Conservation (phyloP, 352 stramenopile species). For the Phytophthora foliorum region DNA sequence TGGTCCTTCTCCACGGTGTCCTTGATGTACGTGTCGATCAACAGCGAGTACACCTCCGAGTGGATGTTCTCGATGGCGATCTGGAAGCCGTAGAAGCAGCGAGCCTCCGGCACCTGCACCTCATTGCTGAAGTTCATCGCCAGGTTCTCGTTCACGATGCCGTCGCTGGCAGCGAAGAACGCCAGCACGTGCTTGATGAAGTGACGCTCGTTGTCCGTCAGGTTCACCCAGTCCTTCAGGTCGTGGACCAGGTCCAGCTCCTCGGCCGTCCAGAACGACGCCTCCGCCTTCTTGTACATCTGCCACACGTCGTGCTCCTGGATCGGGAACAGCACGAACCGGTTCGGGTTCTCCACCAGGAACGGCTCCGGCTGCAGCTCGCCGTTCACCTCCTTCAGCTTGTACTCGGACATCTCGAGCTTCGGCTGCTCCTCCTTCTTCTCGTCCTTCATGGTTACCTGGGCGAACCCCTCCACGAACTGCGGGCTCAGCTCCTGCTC, state of each 20-base stretch:
- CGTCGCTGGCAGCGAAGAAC: constrained; percentile 99
- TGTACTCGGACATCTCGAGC: constrained; percentile 85
- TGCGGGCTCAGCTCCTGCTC: constrained; percentile 39
- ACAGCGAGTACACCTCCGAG: constrained; percentile 98
- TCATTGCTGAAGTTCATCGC: constrained; percentile 99
- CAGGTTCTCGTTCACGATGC: constrained; percentile 99
- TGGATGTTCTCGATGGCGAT: constrained; percentile 99
- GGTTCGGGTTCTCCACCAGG: constrained; percentile 95
- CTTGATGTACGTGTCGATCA: constrained; percentile 99
- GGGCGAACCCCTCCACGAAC: constrained; percentile 31
- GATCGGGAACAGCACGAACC: constrained; percentile 99
- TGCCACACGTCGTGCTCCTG: constrained; percentile 97
- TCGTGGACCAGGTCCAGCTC: constrained; percentile 98
- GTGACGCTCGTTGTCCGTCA: constrained; percentile 96
- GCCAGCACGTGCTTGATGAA: constrained; percentile 99
- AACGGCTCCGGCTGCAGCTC: constrained; percentile 93
- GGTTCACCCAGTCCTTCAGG: constrained; percentile 95
- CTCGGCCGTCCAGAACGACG: constrained; percentile 99
- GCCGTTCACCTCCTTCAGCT: constrained; percentile 87
- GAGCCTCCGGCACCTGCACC: constrained; percentile 97
- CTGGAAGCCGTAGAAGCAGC: constrained; percentile 99
- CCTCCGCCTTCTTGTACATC: constrained; percentile 99
- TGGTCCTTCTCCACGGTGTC: constrained; percentile 94
- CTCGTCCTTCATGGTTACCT: constrained; percentile 34
- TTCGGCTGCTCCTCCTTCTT: constrained; percentile 37